Conservation (phyloP, 768 basidiomycete genomes). For the Psilocybe subaeruginosa region DNA sequence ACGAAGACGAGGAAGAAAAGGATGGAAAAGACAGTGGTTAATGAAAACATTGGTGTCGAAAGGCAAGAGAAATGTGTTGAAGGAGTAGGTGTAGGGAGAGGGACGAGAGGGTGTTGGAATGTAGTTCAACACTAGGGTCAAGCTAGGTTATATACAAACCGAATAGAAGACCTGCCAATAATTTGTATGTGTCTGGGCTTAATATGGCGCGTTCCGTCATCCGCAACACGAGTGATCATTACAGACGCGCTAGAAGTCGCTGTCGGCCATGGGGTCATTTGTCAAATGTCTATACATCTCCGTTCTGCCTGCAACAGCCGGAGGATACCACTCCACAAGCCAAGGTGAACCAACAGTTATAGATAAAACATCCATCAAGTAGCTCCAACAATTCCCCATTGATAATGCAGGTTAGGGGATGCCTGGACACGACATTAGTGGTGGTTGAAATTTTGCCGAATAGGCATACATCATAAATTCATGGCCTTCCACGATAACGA, state of each 20-base stretch:
- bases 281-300: not conserved
- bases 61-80: slow-evolving; percentile 10
- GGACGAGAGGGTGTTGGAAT: slow-evolving; percentile 9
- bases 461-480: no score
- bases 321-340: not conserved
- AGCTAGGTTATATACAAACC: slow-evolving; percentile 19
- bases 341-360: not conserved
- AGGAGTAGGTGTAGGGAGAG: slow-evolving; percentile 5
- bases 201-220: slow-evolving; percentile 15
- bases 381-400: not conserved
- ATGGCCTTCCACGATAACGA: not conserved
- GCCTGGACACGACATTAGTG: not conserved
- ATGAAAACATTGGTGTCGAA: slow-evolving; percentile 24
- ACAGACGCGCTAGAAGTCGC: slow-evolving; percentile 20
- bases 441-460: no score
- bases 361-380: not conserved
- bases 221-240: slow-evolving; percentile 18
- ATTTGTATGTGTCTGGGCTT: slow-evolving; percentile 8
- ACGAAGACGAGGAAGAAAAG: slow-evolving; percentile 27
- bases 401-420: not conserved
- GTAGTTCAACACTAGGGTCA: slow-evolving; percentile 1
- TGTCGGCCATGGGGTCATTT: slow-evolving; percentile 1
- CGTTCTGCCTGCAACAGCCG: slow-evolving; percentile 8
- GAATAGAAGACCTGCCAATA: slow-evolving; percentile 18
- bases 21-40: slow-evolving; percentile 27